Conservation (phyloP, 495 filamentous ascomycete species). For the Talaromyces thailandensis region DNA sequence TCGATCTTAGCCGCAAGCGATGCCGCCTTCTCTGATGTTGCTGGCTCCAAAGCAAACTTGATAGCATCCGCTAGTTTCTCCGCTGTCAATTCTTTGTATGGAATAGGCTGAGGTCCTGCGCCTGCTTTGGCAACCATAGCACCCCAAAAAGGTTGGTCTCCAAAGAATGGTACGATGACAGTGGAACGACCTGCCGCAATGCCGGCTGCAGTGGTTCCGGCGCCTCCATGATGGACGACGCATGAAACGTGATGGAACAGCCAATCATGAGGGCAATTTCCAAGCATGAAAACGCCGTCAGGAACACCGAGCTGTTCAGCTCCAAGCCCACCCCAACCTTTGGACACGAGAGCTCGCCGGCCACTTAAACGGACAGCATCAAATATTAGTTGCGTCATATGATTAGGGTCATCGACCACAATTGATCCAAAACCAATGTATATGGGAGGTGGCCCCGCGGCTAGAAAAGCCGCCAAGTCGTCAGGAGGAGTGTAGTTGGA, state of each 20-base stretch:
- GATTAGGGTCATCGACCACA: conserved; percentile 65
- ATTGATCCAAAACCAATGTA: conserved; percentile 83
- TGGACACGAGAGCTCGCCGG: conserved; percentile 66
- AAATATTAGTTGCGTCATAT: conserved; percentile 57
- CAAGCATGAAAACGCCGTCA: conserved; percentile 66
- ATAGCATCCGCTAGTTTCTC: conserved; percentile 57
- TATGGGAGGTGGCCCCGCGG: conserved; percentile 57
- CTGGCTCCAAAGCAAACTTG: conserved; percentile 43
- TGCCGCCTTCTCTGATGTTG: conserved; percentile 45
- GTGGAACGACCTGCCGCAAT: conserved; percentile 62
- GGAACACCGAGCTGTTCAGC: conserved; percentile 50
- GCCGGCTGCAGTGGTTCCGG: conserved; percentile 72
- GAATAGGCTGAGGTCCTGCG: conserved; percentile 64
- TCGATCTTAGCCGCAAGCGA: conserved; percentile 52
- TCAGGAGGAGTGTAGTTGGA: conserved; percentile 54
- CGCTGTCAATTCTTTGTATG: conserved; percentile 56
- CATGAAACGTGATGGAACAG: conserved; percentile 65
- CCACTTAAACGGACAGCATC: conserved; percentile 56
- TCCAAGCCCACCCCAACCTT: conserved; percentile 73
- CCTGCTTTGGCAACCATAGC: conserved; percentile 62
- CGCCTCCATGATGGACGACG: conserved; percentile 77
- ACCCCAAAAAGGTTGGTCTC: conserved; percentile 81
- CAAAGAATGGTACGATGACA: conserved; percentile 75
- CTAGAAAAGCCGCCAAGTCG: conserved; percentile 55
- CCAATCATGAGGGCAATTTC: conserved; percentile 77